A percentile compares a stretch with the other conserved stretches of the same genome.
phyloP scores from a whole-genome alignment of 768 basidiomycete genomes.

The Boletus fagicola region DNA sequence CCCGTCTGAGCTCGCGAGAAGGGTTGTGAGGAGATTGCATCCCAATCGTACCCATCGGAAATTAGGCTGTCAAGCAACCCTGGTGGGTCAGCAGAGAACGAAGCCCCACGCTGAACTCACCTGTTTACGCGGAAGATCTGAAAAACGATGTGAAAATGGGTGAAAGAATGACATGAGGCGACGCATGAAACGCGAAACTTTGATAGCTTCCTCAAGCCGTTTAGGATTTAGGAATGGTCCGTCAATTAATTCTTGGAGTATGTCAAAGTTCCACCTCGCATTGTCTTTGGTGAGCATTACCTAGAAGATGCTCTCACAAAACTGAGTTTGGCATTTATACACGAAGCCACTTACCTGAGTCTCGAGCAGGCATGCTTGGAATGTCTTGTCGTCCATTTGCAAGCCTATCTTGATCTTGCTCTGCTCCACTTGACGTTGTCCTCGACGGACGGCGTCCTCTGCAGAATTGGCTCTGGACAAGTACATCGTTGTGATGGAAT shows the following conservation, averaged over 20 bases:
- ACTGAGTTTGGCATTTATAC: background rate
- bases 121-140: constrained; percentile 70
- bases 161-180: constrained; percentile 92
- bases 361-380: constrained; percentile 80
- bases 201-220: constrained; percentile 92
- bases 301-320: constrained; percentile 36
- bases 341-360: constrained; percentile 59
- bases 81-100: background rate
- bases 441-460: constrained; percentile 83
- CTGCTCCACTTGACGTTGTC: constrained; percentile 89
- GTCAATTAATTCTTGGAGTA: constrained; percentile 83
- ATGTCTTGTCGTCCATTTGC: constrained; percentile 94
- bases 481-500: background rate
- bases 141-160: constrained; percentile 85
- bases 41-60: constrained; percentile 85
- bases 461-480: constrained; percentile 66
- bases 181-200: constrained; percentile 84
- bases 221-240: constrained; percentile 90
- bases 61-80: constrained; percentile 51
- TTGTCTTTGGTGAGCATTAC: constrained; percentile 87
- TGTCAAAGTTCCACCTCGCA: constrained; percentile 90
- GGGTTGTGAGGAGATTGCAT: constrained; percentile 75
- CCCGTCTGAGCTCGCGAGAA: constrained; percentile 83
- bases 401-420: constrained; percentile 85
- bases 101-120: constrained; percentile 35